These are phyloP conservation scores for Asclepias syriaca DNA, from an alignment of 257 asterid species.

Conservation along the genomic window DNA sequence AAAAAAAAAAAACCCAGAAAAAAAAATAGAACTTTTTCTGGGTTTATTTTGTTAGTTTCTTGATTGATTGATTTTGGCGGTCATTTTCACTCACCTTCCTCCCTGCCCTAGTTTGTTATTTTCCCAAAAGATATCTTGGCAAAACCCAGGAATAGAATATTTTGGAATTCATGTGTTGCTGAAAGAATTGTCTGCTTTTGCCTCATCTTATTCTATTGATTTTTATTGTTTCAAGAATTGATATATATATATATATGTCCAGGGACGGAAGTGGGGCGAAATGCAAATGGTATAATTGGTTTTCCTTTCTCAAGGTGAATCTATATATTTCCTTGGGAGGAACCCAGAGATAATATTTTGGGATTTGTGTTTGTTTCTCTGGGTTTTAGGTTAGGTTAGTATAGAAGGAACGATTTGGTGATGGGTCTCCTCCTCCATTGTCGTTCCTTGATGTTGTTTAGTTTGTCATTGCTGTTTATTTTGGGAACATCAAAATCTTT, in stretches of 20 bases:
- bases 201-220: not conserved
- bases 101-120: no score
- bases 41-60: not conserved
- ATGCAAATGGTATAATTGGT: slow-evolving; percentile 11
- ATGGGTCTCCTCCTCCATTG: slow-evolving; percentile 18
- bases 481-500: slow-evolving; percentile 42
- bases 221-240: not conserved
- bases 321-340: slow-evolving; percentile 9
- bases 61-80: not conserved
- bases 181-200: not conserved
- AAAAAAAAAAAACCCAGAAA: not conserved
- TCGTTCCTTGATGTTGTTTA: not conserved
- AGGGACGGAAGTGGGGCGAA: not conserved
- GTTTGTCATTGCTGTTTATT: slow-evolving; percentile 26
- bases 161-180: not conserved
- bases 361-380: slow-evolving; percentile 25
- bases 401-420: slow-evolving; percentile 1
- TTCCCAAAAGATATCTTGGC: not conserved
- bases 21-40: no score
- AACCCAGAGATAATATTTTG: slow-evolving; percentile 23
- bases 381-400: slow-evolving; percentile 1
- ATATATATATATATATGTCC: not conserved
- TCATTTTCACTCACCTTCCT: not conserved
- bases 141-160: not conserved
- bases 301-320: slow-evolving; percentile 4